Evolutionary conservation across 306 rosid genomes (phyloP).

Genomic region (Hippophae gyantsensis): DNA sequence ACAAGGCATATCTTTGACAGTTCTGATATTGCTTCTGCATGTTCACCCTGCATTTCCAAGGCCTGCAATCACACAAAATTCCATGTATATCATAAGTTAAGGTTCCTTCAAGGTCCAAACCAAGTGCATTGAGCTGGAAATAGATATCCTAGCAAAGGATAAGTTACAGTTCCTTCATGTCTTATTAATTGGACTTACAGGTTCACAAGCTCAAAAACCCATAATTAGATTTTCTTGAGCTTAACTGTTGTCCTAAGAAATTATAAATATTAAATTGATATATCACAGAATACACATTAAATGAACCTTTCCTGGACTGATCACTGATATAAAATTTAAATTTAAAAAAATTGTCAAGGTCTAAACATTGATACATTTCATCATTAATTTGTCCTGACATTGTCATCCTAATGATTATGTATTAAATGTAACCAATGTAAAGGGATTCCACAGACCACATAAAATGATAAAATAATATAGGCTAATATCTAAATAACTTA

Average conservation of each 20-base stretch:
- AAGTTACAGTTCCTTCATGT: background rate
- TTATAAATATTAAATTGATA: too few species aligned
- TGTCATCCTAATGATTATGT: too few species aligned
- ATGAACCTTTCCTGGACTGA: too few species aligned
- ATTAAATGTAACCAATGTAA: too few species aligned
- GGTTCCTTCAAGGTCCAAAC: background rate
- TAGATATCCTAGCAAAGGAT: background rate
- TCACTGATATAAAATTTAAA: too few species aligned
- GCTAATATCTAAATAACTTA: too few species aligned
- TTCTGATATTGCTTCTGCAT: conserved; percentile 56
- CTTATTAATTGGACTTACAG: background rate
- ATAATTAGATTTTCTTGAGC: background rate
- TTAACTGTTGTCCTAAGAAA: background rate
- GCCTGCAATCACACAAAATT: conserved; percentile 41
- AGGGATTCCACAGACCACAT: too few species aligned
- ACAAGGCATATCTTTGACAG: conserved; percentile 71
- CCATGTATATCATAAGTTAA: background rate
- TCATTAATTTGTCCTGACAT: too few species aligned
- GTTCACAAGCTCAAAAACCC: background rate
- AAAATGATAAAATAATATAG: too few species aligned
- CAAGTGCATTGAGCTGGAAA: background rate
- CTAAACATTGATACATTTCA: too few species aligned
- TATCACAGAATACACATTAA: too few species aligned
- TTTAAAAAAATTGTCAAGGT: too few species aligned
- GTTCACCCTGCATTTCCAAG: conserved; percentile 73